Conservation (phyloP, 164 flowering plant genomes). For the Aristolochia fimbriata region DNA sequence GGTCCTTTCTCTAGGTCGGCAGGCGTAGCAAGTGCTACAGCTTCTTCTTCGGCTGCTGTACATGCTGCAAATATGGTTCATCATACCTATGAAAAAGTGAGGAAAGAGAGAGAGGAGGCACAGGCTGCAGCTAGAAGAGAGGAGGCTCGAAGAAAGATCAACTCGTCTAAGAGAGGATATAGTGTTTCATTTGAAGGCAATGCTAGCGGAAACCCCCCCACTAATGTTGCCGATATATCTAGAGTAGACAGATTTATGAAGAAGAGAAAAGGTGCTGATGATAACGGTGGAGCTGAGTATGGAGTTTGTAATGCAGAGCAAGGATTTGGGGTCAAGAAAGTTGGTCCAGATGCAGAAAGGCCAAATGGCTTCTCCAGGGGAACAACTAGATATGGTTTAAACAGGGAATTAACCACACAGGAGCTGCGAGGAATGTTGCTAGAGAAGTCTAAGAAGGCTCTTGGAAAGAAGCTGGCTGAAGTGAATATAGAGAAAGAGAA, state of each 20-base stretch:
- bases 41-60: slow-evolving; percentile 38
- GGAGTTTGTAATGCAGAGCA: slow-evolving; percentile 10
- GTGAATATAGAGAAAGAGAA: slow-evolving; percentile 20
- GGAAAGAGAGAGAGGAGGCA: slow-evolving; percentile 60
- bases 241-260: slow-evolving; percentile 24
- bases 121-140: slow-evolving; percentile 59
- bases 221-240: neutral
- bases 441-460: slow-evolving; percentile 49
- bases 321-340: slow-evolving; percentile 14
- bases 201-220: slow-evolving; percentile 10
- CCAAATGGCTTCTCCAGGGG: slow-evolving; percentile 11
- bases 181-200: slow-evolving; percentile 13
- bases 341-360: slow-evolving; percentile 17
- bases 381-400: neutral
- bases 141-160: slow-evolving; percentile 41
- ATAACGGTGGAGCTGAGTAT: slow-evolving; percentile 9
- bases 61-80: slow-evolving; percentile 56
- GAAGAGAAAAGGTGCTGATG: slow-evolving; percentile 32
- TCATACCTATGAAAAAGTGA: slow-evolving; percentile 57
- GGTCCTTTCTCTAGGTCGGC: slow-evolving; percentile 39
- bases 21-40: slow-evolving; percentile 22
- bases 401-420: slow-evolving; percentile 30
- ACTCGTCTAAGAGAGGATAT: slow-evolving; percentile 26
- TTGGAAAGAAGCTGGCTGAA: slow-evolving; percentile 34
- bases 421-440: slow-evolving; percentile 38